phyloP scores from a whole-genome alignment of 176 grass and related monocot genomes.

The Oryza rufipogon region DNA sequence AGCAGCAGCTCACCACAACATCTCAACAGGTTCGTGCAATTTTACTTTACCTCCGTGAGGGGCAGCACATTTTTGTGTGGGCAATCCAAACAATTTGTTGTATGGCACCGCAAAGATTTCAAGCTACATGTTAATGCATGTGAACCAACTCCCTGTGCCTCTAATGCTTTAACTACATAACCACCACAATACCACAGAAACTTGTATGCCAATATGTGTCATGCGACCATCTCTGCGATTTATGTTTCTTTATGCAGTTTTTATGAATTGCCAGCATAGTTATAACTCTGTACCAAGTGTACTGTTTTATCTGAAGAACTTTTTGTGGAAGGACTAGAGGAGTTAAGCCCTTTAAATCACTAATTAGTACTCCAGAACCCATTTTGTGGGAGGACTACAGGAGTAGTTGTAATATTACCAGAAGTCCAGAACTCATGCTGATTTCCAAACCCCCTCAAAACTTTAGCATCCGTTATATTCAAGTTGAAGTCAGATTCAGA shows the following conservation, averaged over 20 bases:
- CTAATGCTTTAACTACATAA: background rate
- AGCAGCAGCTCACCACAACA: slow-evolving; percentile 81
- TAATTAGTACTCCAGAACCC: too few species aligned
- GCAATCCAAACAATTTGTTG: slow-evolving; percentile 2
- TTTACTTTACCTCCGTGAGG: slow-evolving; percentile 2
- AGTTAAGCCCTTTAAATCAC: background rate
- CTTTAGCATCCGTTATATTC: background rate
- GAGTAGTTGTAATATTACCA: too few species aligned
- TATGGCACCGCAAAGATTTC: background rate
- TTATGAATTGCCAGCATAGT: background rate
- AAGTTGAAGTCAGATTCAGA: background rate
- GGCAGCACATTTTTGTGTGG: background rate
- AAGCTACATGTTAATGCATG: background rate
- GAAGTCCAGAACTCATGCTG: background rate
- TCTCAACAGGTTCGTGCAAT: slow-evolving; percentile 69
- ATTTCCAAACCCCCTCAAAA: background rate
- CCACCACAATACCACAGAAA: background rate
- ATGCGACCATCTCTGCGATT: background rate
- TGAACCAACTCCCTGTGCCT: background rate
- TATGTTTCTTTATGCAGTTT: background rate
- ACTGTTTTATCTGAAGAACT: background rate
- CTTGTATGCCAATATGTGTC: background rate
- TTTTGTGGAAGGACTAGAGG: background rate
- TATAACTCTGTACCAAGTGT: background rate
- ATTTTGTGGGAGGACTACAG: too few species aligned